These are phyloP conservation scores for Lactarius indigo DNA, from an alignment of 768 basidiomycete species.

Conservation along the genomic window DNA sequence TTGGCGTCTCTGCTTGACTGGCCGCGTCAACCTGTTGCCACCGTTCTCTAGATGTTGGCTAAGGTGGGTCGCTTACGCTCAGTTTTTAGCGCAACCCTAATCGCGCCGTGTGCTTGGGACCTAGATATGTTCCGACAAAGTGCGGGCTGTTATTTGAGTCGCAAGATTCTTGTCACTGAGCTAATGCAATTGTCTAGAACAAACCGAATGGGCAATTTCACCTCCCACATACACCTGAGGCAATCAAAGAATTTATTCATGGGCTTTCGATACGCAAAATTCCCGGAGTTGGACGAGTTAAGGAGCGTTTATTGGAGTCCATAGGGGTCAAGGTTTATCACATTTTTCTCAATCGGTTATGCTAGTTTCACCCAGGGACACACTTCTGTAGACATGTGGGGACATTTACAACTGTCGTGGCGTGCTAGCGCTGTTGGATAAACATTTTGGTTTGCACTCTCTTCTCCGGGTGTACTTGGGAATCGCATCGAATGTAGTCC, in stretches of 20 bases:
- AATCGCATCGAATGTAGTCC: constrained; percentile 78
- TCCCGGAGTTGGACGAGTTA: constrained; percentile 87
- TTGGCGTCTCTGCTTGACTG: constrained; percentile 20
- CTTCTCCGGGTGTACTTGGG: constrained; percentile 82
- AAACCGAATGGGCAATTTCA: constrained; percentile 93
- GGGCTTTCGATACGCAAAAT: constrained; percentile 83
- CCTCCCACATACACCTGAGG: constrained; percentile 58
- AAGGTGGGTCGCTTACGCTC: constrained; percentile 52
- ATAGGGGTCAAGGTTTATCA: constrained; percentile 73
- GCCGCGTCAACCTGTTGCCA: background rate
- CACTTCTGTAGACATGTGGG: constrained; percentile 67
- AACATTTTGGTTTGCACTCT: constrained; percentile 74
- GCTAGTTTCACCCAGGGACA: background rate
- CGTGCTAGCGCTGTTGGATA: constrained; percentile 77
- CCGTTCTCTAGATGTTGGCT: constrained; percentile 67
- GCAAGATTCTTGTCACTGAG: background rate
- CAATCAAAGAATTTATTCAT: constrained; percentile 73
- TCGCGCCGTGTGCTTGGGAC: background rate
- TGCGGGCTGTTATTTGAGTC: constrained; percentile 27
- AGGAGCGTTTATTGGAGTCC: constrained; percentile 81
- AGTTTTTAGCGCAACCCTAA: background rate
- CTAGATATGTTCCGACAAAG: constrained; percentile 92
- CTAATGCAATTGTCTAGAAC: constrained; percentile 46
- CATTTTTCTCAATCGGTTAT: background rate
- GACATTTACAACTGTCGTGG: constrained; percentile 81